Conservation (phyloP, 2,329 filamentous ascomycete genomes). For the Lojkania enalia region DNA sequence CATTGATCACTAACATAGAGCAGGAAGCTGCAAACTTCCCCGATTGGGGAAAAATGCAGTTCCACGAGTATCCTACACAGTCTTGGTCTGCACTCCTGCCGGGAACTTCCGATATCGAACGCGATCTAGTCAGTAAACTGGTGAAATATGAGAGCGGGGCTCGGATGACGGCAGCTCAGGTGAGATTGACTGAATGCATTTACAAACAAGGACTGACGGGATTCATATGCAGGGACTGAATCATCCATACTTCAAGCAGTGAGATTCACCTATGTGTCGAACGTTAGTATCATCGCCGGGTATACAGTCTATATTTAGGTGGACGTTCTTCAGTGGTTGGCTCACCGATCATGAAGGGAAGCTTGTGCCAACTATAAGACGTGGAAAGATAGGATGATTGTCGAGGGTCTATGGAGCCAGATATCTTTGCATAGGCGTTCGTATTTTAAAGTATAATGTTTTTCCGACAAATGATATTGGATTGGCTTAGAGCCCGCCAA, state of each 20-base stretch:
- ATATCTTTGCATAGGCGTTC: too few relatives aligned
- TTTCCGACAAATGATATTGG: background rate
- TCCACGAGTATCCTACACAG: slow-evolving; percentile 70
- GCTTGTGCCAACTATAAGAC: too few relatives aligned
- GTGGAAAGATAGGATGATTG: too few relatives aligned
- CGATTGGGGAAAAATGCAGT: slow-evolving; percentile 86
- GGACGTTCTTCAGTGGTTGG: too few relatives aligned
- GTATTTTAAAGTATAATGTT: too few relatives aligned
- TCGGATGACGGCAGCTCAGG: slow-evolving; percentile 69
- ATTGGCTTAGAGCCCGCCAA: background rate
- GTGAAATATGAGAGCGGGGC: slow-evolving; percentile 72
- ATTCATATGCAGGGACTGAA: slow-evolving; percentile 26
- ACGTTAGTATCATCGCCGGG: too few relatives aligned
- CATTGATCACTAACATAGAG: slow-evolving; percentile 11
- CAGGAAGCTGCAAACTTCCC: slow-evolving; percentile 69
- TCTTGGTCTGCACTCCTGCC: slow-evolving; percentile 73
- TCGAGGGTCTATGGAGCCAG: too few relatives aligned
- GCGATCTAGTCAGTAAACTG: slow-evolving; percentile 67
- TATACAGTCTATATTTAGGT: too few relatives aligned
- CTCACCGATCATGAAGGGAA: too few relatives aligned
- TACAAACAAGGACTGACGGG: slow-evolving; percentile 1
- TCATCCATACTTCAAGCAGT: slow-evolving; percentile 30
- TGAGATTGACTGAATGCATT: slow-evolving; percentile 26
- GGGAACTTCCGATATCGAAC: slow-evolving; percentile 59
- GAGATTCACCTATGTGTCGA: too few relatives aligned